Evolutionary conservation across 2,329 filamentous ascomycete genomes (phyloP), one percentile per base, ranked within the genome.

Genomic region (Hypoxylon rubiginosum): DNA sequence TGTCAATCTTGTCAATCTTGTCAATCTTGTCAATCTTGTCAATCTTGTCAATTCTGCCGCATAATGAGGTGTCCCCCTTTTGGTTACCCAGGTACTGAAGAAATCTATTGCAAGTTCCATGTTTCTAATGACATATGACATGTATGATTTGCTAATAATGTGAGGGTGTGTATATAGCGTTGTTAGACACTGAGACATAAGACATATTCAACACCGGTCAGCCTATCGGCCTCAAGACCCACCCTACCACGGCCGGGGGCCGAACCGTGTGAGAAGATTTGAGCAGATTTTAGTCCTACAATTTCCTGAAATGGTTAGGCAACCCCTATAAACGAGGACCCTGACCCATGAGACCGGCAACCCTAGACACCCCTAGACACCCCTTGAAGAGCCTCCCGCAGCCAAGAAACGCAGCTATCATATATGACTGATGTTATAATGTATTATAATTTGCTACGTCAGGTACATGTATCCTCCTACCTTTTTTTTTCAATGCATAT

Each of bases 201-300:
- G 28, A 1, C 5, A 13, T 39, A 53, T 19, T 36, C 15, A 39
- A n/a, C 34, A 39, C 60, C 51, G 32, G 17, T 45, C 49, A 52
- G 54, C 26, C 34, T 39, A 36, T 36, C 32, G 10, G 34, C 9
- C 32, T 9, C 28, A 9, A 4, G 9, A 4, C 32, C 9, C 32
- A 34, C 4, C 4, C 9, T 30, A 9, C 32, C 13, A 39, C 10
- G 32, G 9, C 32, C 5, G 32, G 51, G 32, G 54, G 28, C 24
- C 32, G 52, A 52, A 28, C 24, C 19, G 58, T 10, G 24, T 67
- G 67, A 67, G 67, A 45, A 39, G 50, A 49, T 69, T 69, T 69
- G 67, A 69, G 67, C 67, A 69, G 64, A 67, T 69, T 66, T 28
- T 43, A 34, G 56, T 67, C 67, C 55, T 30, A 58, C n/a, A 49